Percentiles rank a stretch among this genome's conserved stretches.
These are phyloP conservation scores for Stygiomarasmius scandens DNA, from an alignment of 1,284 basidiomycete genomes.

Conservation along the genomic window DNA sequence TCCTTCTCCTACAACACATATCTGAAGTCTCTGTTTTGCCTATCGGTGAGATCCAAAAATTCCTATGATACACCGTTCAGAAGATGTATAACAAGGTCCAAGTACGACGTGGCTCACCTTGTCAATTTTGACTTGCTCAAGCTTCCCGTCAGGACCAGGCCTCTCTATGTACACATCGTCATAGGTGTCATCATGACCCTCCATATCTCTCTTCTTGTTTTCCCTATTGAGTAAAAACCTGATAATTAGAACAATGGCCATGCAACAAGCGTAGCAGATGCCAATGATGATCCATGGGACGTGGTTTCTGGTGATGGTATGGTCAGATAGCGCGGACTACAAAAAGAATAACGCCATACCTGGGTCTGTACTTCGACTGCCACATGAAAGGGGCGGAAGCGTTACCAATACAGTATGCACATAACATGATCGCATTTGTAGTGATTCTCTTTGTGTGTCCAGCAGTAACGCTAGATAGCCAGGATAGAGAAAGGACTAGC, in stretches of 20 bases:
- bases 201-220: conserved; percentile 63
- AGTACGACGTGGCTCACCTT: conserved; percentile 45
- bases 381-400: conserved; percentile 78
- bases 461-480: conserved; percentile 17
- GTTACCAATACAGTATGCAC: conserved; percentile 75
- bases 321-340: not conserved
- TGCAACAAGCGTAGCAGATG: conserved; percentile 55
- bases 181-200: conserved; percentile 59
- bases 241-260: conserved; percentile 54
- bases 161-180: conserved; percentile 65
- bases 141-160: conserved; percentile 54
- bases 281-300: conserved; percentile 72
- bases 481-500: conserved; percentile 60
- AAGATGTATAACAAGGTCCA: not conserved
- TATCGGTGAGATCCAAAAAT: conserved; percentile 72
- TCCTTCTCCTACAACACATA: conserved; percentile 36
- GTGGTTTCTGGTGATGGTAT: conserved; percentile 46
- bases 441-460: conserved; percentile 51
- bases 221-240: conserved; percentile 65
- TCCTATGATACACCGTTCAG: conserved; percentile 34
- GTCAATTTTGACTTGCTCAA: conserved; percentile 59
- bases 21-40: conserved; percentile 62
- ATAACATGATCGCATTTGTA: conserved; percentile 73
- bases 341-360: conserved; percentile 40
- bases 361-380: conserved; percentile 67